Base-by-base conservation (phyloP, 2,329 filamentous ascomycete species). In the Grosmannia penicillata region DNA sequence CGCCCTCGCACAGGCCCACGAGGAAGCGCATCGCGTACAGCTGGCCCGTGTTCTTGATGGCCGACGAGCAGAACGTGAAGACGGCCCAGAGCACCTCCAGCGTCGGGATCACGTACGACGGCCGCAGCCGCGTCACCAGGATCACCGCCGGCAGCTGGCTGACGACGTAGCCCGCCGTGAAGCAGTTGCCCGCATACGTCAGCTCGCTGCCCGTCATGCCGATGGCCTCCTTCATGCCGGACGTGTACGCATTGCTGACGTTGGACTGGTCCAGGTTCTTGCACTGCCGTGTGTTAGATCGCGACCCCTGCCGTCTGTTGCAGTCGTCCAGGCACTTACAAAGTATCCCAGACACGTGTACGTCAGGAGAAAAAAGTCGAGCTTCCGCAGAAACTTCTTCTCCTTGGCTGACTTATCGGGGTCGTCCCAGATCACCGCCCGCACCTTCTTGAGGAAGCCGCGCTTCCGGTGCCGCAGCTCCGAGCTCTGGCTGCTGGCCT, bases 361-460 rank as follows among this genome's bases (percentile, higher is more conserved):
- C 0, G 68, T 72, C 33, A 78, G 53, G 45, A 76, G 75, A 54
- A 75, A 76, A 48, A 75, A 75, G 51, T 77, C 72, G 28, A 40
- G 33, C 36, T 44, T 44, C 13, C 37, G 42, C 10, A 44, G 29
- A 25, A 44, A 41, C 30, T 38, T 39, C 25, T 47, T 25, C 63
- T 48, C 19, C 3, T 4, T 10, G 3, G 9, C 31, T 3, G 40
- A 18, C 36, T 42, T 42, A 36, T 42, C 36, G 6, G 40, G 40
- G 15, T 42, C 31, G 33, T 42, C 40, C 40, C 40, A 42, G 8
- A 42, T 18, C 8, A 38, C 15, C 8, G 31, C 32, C 27, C 36
- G 40, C 17, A 36, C 23, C 21, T 32, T 33, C 11, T 34, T 19
- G 18, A 8, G 17, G 3, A 13, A 13, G 33, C 33, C 17, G 6